Conservation (phyloP, 1,284 basidiomycete genomes). For the Austroboletus novae-zelandiae region DNA sequence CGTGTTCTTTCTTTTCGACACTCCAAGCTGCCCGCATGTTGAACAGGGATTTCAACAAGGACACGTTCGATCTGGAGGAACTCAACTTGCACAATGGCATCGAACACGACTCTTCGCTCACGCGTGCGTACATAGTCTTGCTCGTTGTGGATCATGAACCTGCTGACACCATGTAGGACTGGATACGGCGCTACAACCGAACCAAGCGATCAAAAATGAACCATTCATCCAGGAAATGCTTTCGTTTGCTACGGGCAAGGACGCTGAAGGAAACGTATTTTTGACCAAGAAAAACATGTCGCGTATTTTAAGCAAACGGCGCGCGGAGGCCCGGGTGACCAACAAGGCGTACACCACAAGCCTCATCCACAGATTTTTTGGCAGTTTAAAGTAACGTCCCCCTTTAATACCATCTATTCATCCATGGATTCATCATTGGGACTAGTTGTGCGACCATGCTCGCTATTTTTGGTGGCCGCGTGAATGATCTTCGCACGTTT, state of each 20-base stretch:
- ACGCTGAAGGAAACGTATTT: slow-evolving; percentile 41
- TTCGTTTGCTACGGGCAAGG: slow-evolving; percentile 56
- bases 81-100: slow-evolving; percentile 72
- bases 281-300: slow-evolving; percentile 60
- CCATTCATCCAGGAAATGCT: slow-evolving; percentile 58
- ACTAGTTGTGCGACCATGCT: slow-evolving; percentile 19
- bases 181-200: slow-evolving; percentile 47
- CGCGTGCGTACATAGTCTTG: slow-evolving; percentile 45
- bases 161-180: slow-evolving; percentile 43
- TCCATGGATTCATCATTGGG: not conserved
- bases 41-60: slow-evolving; percentile 51
- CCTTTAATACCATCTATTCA: not conserved
- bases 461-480: slow-evolving; percentile 61
- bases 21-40: slow-evolving; percentile 58
- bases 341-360: slow-evolving; percentile 56
- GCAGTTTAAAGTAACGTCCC: slow-evolving; percentile 59
- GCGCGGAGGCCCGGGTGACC: slow-evolving; percentile 47
- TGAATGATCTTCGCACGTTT: slow-evolving; percentile 52
- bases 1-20: slow-evolving; percentile 64
- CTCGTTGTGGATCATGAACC: not conserved
- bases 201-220: slow-evolving; percentile 51
- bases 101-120: slow-evolving; percentile 74
- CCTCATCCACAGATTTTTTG: slow-evolving; percentile 56
- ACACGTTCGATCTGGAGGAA: slow-evolving; percentile 62
- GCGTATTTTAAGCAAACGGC: slow-evolving; percentile 52